Evolutionary conservation across 148 eudicot genomes (phyloP), one percentile per base, ranked within the genome.

Genomic region (Selenicereus undatus): DNA sequence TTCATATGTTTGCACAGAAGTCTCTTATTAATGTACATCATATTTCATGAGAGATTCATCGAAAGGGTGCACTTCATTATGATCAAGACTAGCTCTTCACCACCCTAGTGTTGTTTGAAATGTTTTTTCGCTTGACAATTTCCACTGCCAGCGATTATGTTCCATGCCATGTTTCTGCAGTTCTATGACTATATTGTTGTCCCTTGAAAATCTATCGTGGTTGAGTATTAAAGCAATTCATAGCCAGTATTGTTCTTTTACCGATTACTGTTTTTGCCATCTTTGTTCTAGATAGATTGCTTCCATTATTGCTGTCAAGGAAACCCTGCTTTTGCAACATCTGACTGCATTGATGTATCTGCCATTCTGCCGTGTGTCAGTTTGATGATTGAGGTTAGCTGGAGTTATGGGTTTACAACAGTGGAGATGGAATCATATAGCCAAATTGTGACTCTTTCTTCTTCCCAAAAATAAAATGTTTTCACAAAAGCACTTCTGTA

Each of bases 281-380:
- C 68, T 62, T 21, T 62, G 66, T 62, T 62, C n/a, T 29, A 62
- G 68, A 62, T 62, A n/a, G 68, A 62, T 62, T 18, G 68, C 68
- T 62, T n/a, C 27, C 5, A n/a, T 62, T 62, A n/a, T n/a, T 7
- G 26, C 22, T 22, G 68, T 24, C 10, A n/a, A 5, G 68, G 22
- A 62, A 62, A 62, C 68, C 29, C 29, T 62, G 12, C 68, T 22
- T n/a, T 62, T 62, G 68, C 68, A 62, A 62, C 11, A 62, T 62
- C 68, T 62, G 68, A 62, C 26, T 0, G 8, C 8, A 8, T n/a
- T 62, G 12, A 62, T 22, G 68, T n/a, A 62, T 62, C 68, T 22
- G n/a, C n/a, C n/a, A n/a, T n/a, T n/a, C n/a, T n/a, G 68, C 68
- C 27, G 6, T 62, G 7, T 26, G n/a, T 62, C 8, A 11, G 26